Conservation (phyloP, 768 basidiomycete species). For the Trametes coccinea region DNA sequence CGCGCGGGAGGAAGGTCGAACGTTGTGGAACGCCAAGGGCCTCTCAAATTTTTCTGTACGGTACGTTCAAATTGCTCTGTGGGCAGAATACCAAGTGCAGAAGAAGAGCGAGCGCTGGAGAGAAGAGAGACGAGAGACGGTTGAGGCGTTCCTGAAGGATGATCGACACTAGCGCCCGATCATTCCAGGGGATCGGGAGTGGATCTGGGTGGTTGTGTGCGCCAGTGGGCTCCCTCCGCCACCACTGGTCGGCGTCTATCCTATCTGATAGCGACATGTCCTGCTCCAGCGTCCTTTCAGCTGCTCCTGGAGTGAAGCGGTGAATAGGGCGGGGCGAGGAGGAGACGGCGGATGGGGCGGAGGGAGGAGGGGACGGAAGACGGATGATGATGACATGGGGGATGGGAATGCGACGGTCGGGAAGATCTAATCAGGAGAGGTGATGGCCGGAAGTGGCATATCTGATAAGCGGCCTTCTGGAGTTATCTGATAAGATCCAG, state of each 20-base stretch:
- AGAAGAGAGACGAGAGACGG: neutral
- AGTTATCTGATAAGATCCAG: slow-evolving; percentile 12
- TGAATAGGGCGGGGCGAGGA: neutral
- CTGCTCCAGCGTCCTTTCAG: neutral
- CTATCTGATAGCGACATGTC: slow-evolving; percentile 1
- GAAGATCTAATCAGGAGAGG: neutral
- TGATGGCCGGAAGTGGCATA: neutral
- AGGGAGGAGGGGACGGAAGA: neutral
- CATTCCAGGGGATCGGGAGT: neutral
- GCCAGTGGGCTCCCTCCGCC: neutral
- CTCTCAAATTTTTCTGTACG: neutral
- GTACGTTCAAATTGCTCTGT: neutral
- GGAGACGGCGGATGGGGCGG: neutral
- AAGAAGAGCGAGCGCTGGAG: neutral
- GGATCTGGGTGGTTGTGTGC: slow-evolving; percentile 3
- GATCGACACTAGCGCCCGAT: slow-evolving; percentile 1
- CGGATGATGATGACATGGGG: neutral
- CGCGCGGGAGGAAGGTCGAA: neutral
- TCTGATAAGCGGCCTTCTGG: slow-evolving; percentile 7
- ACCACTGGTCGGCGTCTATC: slow-evolving; percentile 4
- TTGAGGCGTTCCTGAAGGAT: neutral
- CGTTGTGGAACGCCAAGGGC: neutral
- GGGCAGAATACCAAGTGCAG: neutral
- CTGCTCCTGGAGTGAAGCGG: neutral
- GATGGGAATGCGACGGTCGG: neutral